Base-by-base conservation (phyloP, 208 protist genomes). In the Lotmaria passim region DNA sequence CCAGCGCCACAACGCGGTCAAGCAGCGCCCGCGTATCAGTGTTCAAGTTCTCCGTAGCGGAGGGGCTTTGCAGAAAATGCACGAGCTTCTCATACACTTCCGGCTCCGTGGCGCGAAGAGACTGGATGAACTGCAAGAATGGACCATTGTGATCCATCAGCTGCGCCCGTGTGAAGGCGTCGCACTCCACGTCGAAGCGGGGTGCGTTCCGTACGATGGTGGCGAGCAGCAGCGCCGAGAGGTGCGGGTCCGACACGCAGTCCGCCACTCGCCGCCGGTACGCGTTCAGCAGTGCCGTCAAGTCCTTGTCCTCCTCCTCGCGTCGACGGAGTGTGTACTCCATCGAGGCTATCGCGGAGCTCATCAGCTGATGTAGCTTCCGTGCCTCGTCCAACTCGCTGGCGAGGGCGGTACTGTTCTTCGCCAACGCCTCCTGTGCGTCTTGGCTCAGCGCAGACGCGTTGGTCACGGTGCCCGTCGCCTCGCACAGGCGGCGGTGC, bases 241-340 rank as follows among this genome's bases (percentile, higher is more conserved):
- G 71, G 60, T 85, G 75, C 4, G 84, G 79, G 81, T 94, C 89
- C 0, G 65, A 76, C 28, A 92, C 80, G 50, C 50, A 67, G 46
- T 89, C 86, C 21, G 86, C 86, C 7, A 87, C 82, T 36, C 85
- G 86, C 39, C 80, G 77, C 5, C 89, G 83, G 56, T 80, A 91
- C 8, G 86, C 84, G 68, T 92, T 94, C 36, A 94, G 70, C 30
- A 94, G 74, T 39, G 75, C 78, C 17, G 79, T 86, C 39, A 94
- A 60, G 60, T 94, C 89, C 15, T 77, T 82, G 36, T 89, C 82
- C 65, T 94, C 89, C 58, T 94, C 84, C 59, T 94, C 89, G 52
- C 83, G 84, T 14, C 85, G 78, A 19, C 84, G 83, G 52, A 94
- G 86, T 1, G 86, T 94, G 76, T 91, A 94, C 75, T 90, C 84